phyloP scores from a whole-genome alignment of 306 rosid species.

The Myrica gale region DNA sequence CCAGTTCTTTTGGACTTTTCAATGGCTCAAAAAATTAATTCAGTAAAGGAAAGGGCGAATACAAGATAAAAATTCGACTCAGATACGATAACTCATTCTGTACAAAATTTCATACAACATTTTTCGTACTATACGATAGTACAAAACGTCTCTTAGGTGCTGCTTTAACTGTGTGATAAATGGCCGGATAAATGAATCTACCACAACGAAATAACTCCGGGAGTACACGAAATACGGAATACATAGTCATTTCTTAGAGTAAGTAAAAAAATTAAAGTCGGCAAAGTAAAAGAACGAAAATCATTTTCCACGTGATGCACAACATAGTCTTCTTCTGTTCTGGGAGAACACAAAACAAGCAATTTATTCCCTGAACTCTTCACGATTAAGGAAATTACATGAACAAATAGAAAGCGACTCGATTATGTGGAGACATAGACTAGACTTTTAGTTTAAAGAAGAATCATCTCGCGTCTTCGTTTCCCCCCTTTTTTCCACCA shows the following conservation, averaged over 20 bases:
- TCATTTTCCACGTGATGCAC: too few species aligned
- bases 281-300: background rate
- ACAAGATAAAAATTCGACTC: background rate
- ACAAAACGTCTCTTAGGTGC: too few species aligned
- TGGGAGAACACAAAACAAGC: background rate
- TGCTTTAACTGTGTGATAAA: too few species aligned
- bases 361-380: background rate
- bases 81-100: too few species aligned
- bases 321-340: too few species aligned
- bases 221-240: too few species aligned
- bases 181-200: too few species aligned
- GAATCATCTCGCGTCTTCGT: background rate
- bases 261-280: too few species aligned
- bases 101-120: too few species aligned
- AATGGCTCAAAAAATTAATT: background rate
- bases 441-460: background rate
- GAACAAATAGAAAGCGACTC: background rate
- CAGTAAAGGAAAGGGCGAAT: background rate
- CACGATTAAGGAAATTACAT: background rate
- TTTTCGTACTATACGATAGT: too few species aligned
- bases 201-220: too few species aligned
- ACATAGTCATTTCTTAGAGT: too few species aligned
- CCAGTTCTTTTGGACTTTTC: background rate
- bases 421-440: background rate
- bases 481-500: background rate